Percentiles rank a stretch among this genome's conserved stretches.
Conservation (phyloP, 2,329 filamentous ascomycete species). For the Massarina eburnea region DNA sequence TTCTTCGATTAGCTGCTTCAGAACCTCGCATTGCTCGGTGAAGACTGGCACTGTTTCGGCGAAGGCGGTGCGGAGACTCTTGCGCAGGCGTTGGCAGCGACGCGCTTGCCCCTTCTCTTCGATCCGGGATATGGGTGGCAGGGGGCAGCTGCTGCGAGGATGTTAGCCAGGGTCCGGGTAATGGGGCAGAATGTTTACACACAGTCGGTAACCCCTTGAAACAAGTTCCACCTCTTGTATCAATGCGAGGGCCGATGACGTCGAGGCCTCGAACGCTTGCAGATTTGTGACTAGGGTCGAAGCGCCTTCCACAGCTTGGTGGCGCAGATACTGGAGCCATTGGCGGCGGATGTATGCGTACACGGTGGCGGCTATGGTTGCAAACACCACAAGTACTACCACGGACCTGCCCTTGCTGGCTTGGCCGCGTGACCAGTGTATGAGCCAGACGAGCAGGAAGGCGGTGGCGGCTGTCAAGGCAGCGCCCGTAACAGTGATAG, state of each 20-base stretch:
- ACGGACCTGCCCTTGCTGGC: constrained; percentile 59
- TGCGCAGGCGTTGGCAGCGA: constrained; percentile 78
- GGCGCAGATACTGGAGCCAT: constrained; percentile 77
- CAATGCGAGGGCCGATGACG: constrained; percentile 73
- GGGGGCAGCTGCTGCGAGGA: constrained; percentile 70
- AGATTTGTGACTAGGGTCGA: constrained; percentile 70
- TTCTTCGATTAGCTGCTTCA: constrained; percentile 75
- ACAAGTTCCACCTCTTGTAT: constrained; percentile 96
- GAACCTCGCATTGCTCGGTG: constrained; percentile 65
- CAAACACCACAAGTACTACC: constrained; percentile 53
- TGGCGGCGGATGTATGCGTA: constrained; percentile 76
- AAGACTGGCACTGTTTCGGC: constrained; percentile 71
- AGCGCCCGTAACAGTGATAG: constrained; percentile 65
- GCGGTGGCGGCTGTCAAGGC: constrained; percentile 64
- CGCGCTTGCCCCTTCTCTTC: constrained; percentile 79
- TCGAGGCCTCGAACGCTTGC: constrained; percentile 78
- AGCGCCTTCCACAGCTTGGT: constrained; percentile 71
- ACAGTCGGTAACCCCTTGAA: constrained; percentile 85
- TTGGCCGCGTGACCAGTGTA: constrained; percentile 68
- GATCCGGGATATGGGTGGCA: constrained; percentile 89
- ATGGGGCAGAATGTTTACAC: constrained; percentile 38
- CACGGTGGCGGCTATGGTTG: constrained; percentile 57
- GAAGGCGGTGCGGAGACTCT: constrained; percentile 71
- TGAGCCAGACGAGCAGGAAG: constrained; percentile 64
- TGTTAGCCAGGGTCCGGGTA: constrained; percentile 24